Evolutionary conservation across 306 rosid genomes (phyloP).

Genomic region (Mimosa pudica): DNA sequence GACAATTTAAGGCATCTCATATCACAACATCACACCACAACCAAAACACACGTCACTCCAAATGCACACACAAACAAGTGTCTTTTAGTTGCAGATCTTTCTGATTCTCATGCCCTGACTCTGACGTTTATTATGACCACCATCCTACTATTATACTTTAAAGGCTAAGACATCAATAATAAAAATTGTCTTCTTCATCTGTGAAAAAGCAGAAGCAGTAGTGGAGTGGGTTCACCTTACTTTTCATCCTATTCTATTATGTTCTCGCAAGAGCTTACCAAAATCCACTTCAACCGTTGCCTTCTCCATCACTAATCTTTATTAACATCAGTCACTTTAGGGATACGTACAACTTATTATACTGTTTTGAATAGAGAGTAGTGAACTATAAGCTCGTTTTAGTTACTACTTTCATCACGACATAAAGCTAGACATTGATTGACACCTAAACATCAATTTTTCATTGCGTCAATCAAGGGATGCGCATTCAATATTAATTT

Average conservation of each 20-base stretch:
- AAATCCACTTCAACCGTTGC: conserved; percentile 12
- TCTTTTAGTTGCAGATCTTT: conserved; percentile 40
- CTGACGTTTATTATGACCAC: conserved; percentile 34
- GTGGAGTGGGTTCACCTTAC: neutral
- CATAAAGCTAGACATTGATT: neutral
- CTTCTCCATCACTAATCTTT: neutral
- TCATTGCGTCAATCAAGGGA: conserved; percentile 8
- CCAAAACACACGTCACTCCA: neutral
- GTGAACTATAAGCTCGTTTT: neutral
- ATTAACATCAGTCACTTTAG: neutral
- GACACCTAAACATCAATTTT: neutral
- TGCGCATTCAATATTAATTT: neutral
- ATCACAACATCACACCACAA: conserved; percentile 12
- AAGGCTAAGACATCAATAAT: neutral
- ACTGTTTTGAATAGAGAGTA: neutral
- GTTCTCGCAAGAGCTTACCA: neutral
- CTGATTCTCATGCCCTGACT: conserved; percentile 42
- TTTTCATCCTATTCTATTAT: neutral
- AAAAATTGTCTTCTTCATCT: conserved; percentile 4
- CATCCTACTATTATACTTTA: neutral
- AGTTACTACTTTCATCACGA: neutral
- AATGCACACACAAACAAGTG: conserved; percentile 43
- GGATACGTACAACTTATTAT: neutral
- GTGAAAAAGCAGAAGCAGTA: neutral
- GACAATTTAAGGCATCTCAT: conserved; percentile 24